A percentile compares a stretch with the other conserved stretches of the same genome.
These are phyloP conservation scores for Castanea crenata DNA, from an alignment of 306 rosid genomes.

Conservation along the genomic window DNA sequence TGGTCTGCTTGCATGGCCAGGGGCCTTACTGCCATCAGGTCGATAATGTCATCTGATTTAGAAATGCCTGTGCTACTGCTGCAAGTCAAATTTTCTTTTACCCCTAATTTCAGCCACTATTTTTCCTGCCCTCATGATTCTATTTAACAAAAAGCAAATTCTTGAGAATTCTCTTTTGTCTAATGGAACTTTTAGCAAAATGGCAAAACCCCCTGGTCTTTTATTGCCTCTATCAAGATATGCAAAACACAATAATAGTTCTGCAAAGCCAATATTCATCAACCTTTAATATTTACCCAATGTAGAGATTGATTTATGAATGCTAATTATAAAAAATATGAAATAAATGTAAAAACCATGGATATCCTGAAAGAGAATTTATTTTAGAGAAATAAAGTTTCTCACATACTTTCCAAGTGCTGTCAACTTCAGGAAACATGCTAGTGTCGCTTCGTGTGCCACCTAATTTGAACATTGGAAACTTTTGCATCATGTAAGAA, in stretches of 20 bases:
- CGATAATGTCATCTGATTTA: not conserved
- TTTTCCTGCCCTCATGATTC: not conserved
- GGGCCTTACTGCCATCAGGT: not conserved
- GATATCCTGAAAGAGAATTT: slow-evolving; percentile 1
- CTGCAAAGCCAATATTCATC: not conserved
- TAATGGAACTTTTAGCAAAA: not conserved
- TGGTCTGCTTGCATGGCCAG: not conserved
- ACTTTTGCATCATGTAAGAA: not conserved
- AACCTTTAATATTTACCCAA: no score
- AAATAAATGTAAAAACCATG: slow-evolving; percentile 2
- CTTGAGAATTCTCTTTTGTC: not conserved
- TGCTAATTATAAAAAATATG: not conserved
- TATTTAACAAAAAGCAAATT: not conserved
- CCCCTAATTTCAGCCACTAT: not conserved
- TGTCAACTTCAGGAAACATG: slow-evolving; percentile 93
- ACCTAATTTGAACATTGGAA: slow-evolving; percentile 48
- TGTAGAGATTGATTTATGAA: not conserved
- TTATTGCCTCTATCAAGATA: not conserved
- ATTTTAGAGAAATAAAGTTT: not conserved
- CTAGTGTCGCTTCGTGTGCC: slow-evolving; percentile 49
- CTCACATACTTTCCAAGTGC: slow-evolving; percentile 80
- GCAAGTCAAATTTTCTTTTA: not conserved
- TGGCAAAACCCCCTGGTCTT: not conserved
- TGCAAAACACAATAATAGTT: not conserved
- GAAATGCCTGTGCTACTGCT: not conserved